Base-by-base conservation (phyloP, 805 yeast species). In the Ogataea parapolymorpha region DNA sequence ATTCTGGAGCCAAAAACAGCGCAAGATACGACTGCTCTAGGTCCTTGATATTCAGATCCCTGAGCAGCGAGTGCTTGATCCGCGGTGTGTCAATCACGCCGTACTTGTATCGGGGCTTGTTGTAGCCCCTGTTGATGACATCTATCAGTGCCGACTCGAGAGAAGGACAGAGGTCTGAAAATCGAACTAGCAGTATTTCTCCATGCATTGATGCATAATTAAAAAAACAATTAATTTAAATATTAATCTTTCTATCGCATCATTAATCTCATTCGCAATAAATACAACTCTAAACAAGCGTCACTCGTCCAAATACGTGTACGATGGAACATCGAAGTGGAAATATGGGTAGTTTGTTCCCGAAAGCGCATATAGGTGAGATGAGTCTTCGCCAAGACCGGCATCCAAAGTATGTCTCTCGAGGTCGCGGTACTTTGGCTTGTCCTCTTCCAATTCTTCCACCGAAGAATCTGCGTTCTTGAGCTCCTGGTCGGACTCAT, bases 301-400 rank as follows among this genome's bases (percentile, higher is more conserved):
- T 24, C 25, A 32, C 28, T 23, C 35, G 23, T 51, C 58, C 18
- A 51, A 42, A 30, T 56, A 41, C 13, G 51, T 48, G 50, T 74
- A 77, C 28, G 74, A 67, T 14, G 95, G 95, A 53, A 85, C 77
- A 31, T 85, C 90, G 47, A 85, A 66, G 61, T 85, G 95, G 74
- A 86, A 82, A 59, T 75, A 83, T 22, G 90, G 90, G 29, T 85
- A 77, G 51, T 75, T 70, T 2, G 91, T 85, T 32, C 75, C 74
- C 13, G 74, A 67, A 2, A 84, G 72, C 23, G 91, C 78, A 34
- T 48, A 52, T 17, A 53, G 37, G 7, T 22, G 30, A 4, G 54
- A 58, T 14, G 49, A 41, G 5, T 35, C 30, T 12, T 34, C 41
- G 9, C 34, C 37, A 22, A 39, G 37, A 30, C 50, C 62, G 13